Conservation (phyloP, 176 grass and related monocot species). For the Cenchrus americanus region DNA sequence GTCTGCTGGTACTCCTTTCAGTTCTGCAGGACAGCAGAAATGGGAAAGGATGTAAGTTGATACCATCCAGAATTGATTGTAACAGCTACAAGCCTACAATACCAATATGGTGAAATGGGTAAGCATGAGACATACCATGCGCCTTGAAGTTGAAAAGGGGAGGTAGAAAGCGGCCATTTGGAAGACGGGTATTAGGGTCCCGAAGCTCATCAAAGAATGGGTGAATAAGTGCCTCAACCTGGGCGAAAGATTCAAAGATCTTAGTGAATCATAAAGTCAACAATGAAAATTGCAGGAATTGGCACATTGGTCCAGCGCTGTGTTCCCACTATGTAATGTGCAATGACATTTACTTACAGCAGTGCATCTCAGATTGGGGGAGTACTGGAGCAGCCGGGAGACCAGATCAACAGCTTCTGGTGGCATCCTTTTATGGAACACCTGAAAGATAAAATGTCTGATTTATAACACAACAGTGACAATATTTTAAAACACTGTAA, state of each 20-base stretch:
- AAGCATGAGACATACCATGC: slow-evolving; percentile 50
- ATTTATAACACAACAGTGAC: slow-evolving; percentile 8
- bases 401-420: slow-evolving; percentile 84
- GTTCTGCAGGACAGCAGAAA: slow-evolving; percentile 47
- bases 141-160: slow-evolving; percentile 83
- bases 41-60: neutral
- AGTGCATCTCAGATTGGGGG: slow-evolving; percentile 72
- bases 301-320: neutral
- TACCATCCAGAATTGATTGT: neutral
- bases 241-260: neutral
- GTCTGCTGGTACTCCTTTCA: slow-evolving; percentile 79
- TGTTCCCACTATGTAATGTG: slow-evolving; percentile 9
- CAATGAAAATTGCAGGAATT: neutral
- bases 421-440: slow-evolving; percentile 78
- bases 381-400: slow-evolving; percentile 78
- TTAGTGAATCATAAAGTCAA: neutral
- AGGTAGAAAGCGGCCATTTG: slow-evolving; percentile 70
- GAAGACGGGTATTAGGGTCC: slow-evolving; percentile 63
- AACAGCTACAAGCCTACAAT: neutral
- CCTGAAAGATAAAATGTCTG: slow-evolving; percentile 38
- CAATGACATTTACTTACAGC: slow-evolving; percentile 55
- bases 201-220: slow-evolving; percentile 92
- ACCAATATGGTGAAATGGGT: neutral
- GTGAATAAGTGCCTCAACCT: slow-evolving; percentile 77
- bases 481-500: neutral